These are phyloP conservation scores for Fraxinus sp. DNA, from an alignment of 305 asterid species.

Conservation along the genomic window DNA sequence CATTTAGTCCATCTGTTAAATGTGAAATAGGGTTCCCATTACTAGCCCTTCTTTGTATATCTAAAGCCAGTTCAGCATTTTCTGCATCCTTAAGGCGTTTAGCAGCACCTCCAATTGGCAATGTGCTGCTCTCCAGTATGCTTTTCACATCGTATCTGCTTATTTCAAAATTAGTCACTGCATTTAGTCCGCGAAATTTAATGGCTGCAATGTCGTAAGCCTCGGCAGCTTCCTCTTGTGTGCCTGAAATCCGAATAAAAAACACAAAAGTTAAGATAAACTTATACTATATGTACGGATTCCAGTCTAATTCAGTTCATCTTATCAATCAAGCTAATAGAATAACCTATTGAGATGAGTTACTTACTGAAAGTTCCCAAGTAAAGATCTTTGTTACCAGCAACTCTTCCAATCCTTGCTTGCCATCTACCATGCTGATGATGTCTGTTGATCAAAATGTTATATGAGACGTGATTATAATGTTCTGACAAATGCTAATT, in stretches of 20 bases:
- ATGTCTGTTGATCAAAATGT: constrained; percentile 42
- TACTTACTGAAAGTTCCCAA: constrained; percentile 80
- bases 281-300: background rate
- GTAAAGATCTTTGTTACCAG: constrained; percentile 85
- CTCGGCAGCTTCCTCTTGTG: constrained; percentile 95
- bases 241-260: constrained; percentile 34
- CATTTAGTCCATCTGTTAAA: constrained; percentile 32
- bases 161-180: constrained; percentile 77
- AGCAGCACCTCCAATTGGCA: constrained; percentile 70
- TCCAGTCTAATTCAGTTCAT: background rate
- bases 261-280: background rate
- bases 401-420: constrained; percentile 88
- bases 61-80: constrained; percentile 36
- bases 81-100: constrained; percentile 77
- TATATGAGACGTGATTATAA: background rate
- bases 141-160: constrained; percentile 75
- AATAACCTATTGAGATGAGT: background rate
- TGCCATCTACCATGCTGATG: constrained; percentile 96
- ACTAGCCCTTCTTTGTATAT: constrained; percentile 36
- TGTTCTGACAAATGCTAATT: background rate
- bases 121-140: constrained; percentile 66
- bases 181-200: constrained; percentile 72
- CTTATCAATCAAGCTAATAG: background rate
- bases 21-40: constrained; percentile 40
- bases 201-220: constrained; percentile 93